These are phyloP conservation scores for Trypanosoma theileri DNA, from an alignment of 208 protist genomes.

Conservation along the genomic window DNA sequence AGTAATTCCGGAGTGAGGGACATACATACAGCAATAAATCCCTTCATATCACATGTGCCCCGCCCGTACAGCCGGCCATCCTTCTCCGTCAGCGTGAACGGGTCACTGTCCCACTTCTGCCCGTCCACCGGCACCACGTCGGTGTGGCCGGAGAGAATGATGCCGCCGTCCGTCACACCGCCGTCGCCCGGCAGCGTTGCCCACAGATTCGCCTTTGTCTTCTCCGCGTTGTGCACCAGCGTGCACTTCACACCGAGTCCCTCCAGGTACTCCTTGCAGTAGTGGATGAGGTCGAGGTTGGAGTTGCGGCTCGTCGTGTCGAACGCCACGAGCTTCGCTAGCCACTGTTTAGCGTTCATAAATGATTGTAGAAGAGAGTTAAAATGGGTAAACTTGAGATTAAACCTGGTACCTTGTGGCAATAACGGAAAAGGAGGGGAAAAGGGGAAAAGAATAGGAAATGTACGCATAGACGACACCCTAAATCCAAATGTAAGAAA, in stretches of 20 bases:
- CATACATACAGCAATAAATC: slow-evolving; percentile 57
- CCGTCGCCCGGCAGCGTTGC: slow-evolving; percentile 41
- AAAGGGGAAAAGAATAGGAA: neutral
- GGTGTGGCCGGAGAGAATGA: slow-evolving; percentile 55
- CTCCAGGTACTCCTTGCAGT: slow-evolving; percentile 36
- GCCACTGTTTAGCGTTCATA: slow-evolving; percentile 32
- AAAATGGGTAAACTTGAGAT: too few species aligned
- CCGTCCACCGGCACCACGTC: slow-evolving; percentile 63
- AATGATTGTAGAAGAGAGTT: neutral
- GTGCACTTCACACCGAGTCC: slow-evolving; percentile 34
- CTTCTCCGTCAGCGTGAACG: slow-evolving; percentile 38
- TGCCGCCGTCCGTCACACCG: slow-evolving; percentile 36
- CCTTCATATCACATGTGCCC: slow-evolving; percentile 64
- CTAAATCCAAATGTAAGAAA: neutral
- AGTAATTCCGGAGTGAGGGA: slow-evolving; percentile 42
- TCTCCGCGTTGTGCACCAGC: slow-evolving; percentile 38
- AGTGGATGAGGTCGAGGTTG: slow-evolving; percentile 47
- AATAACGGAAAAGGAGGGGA: too few species aligned
- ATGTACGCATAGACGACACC: neutral
- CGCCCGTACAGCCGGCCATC: slow-evolving; percentile 52
- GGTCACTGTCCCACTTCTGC: slow-evolving; percentile 52
- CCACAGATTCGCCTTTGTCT: slow-evolving; percentile 53
- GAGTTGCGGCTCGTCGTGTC: slow-evolving; percentile 50
- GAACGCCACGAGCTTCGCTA: slow-evolving; percentile 48
- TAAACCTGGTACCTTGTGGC: too few species aligned